These are phyloP conservation scores for Lactarius hatsudake DNA, from an alignment of 768 basidiomycete genomes.

Conservation along the genomic window DNA sequence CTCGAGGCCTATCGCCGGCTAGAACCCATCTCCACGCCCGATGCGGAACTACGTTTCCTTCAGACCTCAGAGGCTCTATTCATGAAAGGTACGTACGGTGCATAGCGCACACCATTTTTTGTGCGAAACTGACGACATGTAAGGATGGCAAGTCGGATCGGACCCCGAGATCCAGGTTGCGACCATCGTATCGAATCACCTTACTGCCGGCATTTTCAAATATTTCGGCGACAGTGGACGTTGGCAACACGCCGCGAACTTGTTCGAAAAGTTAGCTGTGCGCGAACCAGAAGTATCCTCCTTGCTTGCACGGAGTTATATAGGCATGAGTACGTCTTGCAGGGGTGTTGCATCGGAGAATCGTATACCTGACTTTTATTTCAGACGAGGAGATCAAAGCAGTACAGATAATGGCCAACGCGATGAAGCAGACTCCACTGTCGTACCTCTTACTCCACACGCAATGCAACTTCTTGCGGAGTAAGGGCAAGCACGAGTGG, in stretches of 20 bases:
- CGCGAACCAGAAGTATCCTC: slow-evolving; percentile 88
- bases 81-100: slow-evolving; percentile 79
- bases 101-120: not conserved
- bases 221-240: slow-evolving; percentile 94
- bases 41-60: slow-evolving; percentile 87
- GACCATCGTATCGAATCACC: slow-evolving; percentile 92
- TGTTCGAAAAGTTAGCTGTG: slow-evolving; percentile 88
- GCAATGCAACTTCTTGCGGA: slow-evolving; percentile 90
- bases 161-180: slow-evolving; percentile 99
- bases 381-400: slow-evolving; percentile 98
- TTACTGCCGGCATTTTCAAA: slow-evolving; percentile 92
- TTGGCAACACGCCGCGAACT: slow-evolving; percentile 82
- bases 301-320: slow-evolving; percentile 82
- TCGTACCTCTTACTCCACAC: slow-evolving; percentile 93
- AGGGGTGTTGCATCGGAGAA: not conserved
- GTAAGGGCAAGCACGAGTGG: slow-evolving; percentile 83
- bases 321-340: slow-evolving; percentile 87
- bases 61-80: slow-evolving; percentile 89
- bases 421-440: slow-evolving; percentile 82
- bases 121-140: not conserved
- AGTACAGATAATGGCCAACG: slow-evolving; percentile 85
- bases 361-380: not conserved
- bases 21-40: slow-evolving; percentile 87
- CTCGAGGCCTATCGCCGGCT: slow-evolving; percentile 94
- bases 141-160: slow-evolving; percentile 99